These are phyloP conservation scores for Mycena metata DNA, from an alignment of 768 basidiomycete genomes.

Conservation along the genomic window DNA sequence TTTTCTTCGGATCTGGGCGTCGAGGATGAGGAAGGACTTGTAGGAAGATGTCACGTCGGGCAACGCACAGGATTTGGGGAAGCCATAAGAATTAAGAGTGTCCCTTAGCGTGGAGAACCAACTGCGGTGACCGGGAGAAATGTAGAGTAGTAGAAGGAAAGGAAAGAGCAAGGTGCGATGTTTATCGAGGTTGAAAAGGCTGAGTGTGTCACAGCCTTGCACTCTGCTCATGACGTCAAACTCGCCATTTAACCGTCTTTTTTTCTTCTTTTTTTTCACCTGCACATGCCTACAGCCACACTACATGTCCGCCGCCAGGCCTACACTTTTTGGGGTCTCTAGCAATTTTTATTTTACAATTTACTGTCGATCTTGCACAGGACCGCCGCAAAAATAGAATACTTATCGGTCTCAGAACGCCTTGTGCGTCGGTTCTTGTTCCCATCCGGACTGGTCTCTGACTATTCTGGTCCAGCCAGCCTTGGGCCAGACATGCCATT, in stretches of 20 bases:
- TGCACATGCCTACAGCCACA: not conserved
- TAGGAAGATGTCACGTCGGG: conserved; percentile 17
- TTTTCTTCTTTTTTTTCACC: not conserved
- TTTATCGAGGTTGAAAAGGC: conserved; percentile 6
- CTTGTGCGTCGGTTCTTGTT: conserved; percentile 26
- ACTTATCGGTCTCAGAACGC: conserved; percentile 29
- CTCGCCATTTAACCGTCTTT: too few species aligned
- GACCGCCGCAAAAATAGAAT: conserved; percentile 21
- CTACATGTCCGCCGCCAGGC: not conserved
- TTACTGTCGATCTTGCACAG: not conserved
- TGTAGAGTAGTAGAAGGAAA: conserved; percentile 43
- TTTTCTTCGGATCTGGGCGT: conserved; percentile 87
- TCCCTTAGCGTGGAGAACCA: conserved; percentile 41
- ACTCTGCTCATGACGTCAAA: not conserved
- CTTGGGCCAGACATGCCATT: conserved; percentile 7
- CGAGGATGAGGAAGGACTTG: conserved; percentile 23
- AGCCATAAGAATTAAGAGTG: conserved; percentile 37
- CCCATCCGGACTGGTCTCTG: conserved; percentile 8
- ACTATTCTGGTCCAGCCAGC: not conserved
- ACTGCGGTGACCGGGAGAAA: conserved; percentile 24
- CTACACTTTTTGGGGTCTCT: not conserved
- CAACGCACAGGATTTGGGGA: conserved; percentile 73
- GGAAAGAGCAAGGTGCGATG: conserved; percentile 25
- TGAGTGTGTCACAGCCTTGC: conserved; percentile 14
- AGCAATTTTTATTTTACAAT: not conserved